Evolutionary conservation across 805 yeast species (phyloP).

Genomic region (Monosporozyma aquatica): DNA sequence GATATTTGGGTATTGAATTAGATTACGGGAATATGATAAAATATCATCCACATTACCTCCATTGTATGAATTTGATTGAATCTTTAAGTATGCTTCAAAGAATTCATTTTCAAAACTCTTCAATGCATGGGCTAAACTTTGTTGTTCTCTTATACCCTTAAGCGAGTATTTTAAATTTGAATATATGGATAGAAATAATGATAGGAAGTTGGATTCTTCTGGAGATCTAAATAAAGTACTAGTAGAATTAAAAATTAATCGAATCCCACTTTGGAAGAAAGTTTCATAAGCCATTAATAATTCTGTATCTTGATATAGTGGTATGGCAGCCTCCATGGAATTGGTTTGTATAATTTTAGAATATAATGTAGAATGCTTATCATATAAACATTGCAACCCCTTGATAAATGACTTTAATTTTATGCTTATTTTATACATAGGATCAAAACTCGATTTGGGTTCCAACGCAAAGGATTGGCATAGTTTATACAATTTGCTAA

Average conservation of each 20-base stretch:
- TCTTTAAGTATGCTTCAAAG: slow-evolving; percentile 5
- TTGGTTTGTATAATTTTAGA: neutral
- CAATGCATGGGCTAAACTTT: slow-evolving; percentile 1
- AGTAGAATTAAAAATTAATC: slow-evolving; percentile 10
- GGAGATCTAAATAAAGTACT: slow-evolving; percentile 12
- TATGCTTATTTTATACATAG: neutral
- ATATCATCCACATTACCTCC: slow-evolving; percentile 22
- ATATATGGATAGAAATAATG: slow-evolving; percentile 8
- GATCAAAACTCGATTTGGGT: slow-evolving; percentile 7
- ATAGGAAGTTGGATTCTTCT: slow-evolving; percentile 9
- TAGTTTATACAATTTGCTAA: neutral
- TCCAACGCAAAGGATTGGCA: slow-evolving; percentile 2
- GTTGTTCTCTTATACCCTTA: neutral
- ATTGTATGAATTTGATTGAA: slow-evolving; percentile 8
- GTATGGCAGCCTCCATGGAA: neutral
- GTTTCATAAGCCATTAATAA: neutral
- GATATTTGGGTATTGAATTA: slow-evolving; percentile 12
- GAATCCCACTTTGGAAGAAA: slow-evolving; percentile 9
- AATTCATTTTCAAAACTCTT: slow-evolving; percentile 5
- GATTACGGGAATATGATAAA: slow-evolving; percentile 13
- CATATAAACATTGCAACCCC: neutral
- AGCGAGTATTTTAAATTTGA: slow-evolving; percentile 4
- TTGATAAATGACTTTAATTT: neutral
- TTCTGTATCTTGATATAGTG: neutral
- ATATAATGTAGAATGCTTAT: slow-evolving; percentile 1